phyloP scores from a whole-genome alignment of 768 basidiomycete genomes.

The Cantharellus anzutake region DNA sequence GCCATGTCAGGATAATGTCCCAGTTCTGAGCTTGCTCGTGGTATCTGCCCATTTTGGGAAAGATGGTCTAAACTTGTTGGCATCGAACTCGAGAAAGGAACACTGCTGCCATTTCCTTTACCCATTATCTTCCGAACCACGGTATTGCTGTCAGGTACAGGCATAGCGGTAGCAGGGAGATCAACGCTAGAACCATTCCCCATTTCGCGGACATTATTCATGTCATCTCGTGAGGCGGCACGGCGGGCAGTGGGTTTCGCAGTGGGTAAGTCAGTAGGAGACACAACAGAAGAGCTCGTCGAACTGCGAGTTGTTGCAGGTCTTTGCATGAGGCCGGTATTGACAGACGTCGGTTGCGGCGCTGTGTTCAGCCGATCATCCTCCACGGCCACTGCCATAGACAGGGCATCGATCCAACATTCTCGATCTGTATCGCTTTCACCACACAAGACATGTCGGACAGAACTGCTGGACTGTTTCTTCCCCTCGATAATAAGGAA shows the following conservation, averaged over 20 bases:
- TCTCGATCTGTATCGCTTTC: constrained; percentile 90
- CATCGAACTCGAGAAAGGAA: constrained; percentile 42
- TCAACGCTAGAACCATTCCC: too few species aligned
- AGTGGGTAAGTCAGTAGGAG: constrained; percentile 14
- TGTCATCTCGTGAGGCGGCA: constrained; percentile 37
- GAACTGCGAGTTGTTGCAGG: constrained; percentile 5
- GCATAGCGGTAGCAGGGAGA: too few species aligned
- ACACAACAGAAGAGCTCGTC: constrained; percentile 14
- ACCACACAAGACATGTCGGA: constrained; percentile 87
- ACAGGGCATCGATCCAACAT: constrained; percentile 85
- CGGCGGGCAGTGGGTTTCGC: not conserved
- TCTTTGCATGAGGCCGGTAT: not conserved
- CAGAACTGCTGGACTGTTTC: constrained; percentile 46
- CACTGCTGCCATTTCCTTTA: not conserved
- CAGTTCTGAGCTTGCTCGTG: constrained; percentile 60
- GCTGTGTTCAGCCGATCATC: not conserved
- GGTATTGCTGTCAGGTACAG: constrained; percentile 16
- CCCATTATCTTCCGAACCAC: too few species aligned
- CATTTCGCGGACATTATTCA: constrained; percentile 24
- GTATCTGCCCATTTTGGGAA: constrained; percentile 12
- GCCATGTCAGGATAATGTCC: constrained; percentile 56
- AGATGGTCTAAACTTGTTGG: constrained; percentile 26
- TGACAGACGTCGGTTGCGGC: constrained; percentile 4
- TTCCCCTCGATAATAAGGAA: constrained; percentile 90
- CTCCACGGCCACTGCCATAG: constrained; percentile 37